Conservation (phyloP, 441 rosid genomes). For the Syzygium malaccense region DNA sequence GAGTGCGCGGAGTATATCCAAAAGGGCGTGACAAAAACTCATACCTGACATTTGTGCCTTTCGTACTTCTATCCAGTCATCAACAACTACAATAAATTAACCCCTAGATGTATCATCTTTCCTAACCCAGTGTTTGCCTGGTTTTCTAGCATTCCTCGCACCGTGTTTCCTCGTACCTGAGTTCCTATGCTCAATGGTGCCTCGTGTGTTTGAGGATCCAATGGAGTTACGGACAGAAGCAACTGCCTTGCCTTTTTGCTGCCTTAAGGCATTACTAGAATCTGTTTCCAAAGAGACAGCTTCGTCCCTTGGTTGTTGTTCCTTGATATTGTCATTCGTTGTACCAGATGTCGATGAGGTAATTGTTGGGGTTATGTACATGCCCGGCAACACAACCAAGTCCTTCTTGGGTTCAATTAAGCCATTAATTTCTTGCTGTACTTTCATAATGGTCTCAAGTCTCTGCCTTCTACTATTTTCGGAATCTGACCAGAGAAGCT, state of each 20-base stretch:
- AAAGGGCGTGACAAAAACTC: background rate
- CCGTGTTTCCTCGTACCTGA: slow-evolving; percentile 14
- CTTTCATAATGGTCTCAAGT: slow-evolving; percentile 46
- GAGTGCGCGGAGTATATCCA: background rate
- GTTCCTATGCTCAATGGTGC: slow-evolving; percentile 21
- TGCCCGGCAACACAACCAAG: slow-evolving; percentile 51
- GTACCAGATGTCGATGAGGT: slow-evolving; percentile 9
- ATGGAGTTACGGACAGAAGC: background rate
- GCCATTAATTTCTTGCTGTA: slow-evolving; percentile 60
- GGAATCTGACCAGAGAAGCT: slow-evolving; percentile 34
- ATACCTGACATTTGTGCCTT: background rate
- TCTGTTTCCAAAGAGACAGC: slow-evolving; percentile 15
- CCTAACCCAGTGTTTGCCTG: slow-evolving; percentile 32
- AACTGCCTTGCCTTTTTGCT: background rate
- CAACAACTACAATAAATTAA: background rate
- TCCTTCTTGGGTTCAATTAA: slow-evolving; percentile 54
- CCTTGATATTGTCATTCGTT: slow-evolving; percentile 20
- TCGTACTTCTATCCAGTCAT: background rate
- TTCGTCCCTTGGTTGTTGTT: slow-evolving; percentile 14
- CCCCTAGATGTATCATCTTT: slow-evolving; percentile 19
- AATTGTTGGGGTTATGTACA: slow-evolving; percentile 53
- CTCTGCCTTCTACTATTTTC: slow-evolving; percentile 60
- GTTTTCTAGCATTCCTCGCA: slow-evolving; percentile 22
- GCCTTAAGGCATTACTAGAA: slow-evolving; percentile 15
- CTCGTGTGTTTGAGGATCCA: slow-evolving; percentile 18